Conservation (phyloP, 306 rosid species). For the barrel medic (Medicago truncatula) region DNA sequence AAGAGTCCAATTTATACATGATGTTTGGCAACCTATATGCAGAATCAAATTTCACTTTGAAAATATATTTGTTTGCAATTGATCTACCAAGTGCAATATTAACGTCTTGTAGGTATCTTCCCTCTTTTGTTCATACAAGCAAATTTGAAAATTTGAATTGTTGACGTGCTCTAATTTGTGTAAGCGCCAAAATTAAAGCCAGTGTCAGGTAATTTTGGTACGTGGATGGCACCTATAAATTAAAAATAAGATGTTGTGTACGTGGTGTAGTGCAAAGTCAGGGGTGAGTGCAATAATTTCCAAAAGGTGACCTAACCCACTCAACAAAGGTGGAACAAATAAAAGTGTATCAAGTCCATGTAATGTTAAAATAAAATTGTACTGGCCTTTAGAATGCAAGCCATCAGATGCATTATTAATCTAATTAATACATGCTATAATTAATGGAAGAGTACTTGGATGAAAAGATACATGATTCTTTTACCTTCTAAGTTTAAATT, state of each 20-base stretch:
- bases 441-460: no score
- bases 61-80: neutral
- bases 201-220: constrained; percentile 15
- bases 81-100: constrained; percentile 31
- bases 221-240: constrained; percentile 23
- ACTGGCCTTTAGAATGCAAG: neutral
- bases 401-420: neutral
- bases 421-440: neutral
- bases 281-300: constrained; percentile 38
- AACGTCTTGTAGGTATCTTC: constrained; percentile 10
- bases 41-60: constrained; percentile 22
- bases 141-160: constrained; percentile 14
- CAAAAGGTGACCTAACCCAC: constrained; percentile 54
- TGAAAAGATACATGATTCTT: no score
- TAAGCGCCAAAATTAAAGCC: constrained; percentile 4
- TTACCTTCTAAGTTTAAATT: no score
- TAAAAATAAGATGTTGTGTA: neutral
- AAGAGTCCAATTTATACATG: neutral
- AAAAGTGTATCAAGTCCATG: neutral
- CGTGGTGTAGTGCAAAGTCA: constrained; percentile 28
- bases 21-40: constrained; percentile 31
- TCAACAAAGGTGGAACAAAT: constrained; percentile 31
- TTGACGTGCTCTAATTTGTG: neutral
- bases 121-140: constrained; percentile 20
- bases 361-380: neutral